Evolutionary conservation across 164 flowering plant genomes (phyloP).

Genomic region (Magnolia changhungtana): DNA sequence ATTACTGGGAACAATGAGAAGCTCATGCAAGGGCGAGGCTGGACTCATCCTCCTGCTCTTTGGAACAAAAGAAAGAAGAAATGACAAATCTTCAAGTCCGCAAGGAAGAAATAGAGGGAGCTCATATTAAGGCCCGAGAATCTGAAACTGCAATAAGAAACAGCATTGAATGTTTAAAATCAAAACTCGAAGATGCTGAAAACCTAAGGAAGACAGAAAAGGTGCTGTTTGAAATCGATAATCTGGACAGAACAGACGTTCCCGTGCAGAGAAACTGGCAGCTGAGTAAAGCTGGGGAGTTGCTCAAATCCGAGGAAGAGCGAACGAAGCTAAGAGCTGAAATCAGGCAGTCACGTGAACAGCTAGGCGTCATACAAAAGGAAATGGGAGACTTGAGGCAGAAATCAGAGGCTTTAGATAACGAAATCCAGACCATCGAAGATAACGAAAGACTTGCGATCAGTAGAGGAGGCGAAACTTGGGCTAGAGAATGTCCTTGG

Average conservation of each 20-base stretch:
- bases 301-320: slow-evolving; percentile 82
- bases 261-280: slow-evolving; percentile 43
- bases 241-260: slow-evolving; percentile 42
- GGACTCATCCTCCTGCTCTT: slow-evolving; percentile 26
- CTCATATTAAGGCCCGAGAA: slow-evolving; percentile 34
- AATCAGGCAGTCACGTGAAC: slow-evolving; percentile 51
- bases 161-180: slow-evolving; percentile 36
- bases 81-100: slow-evolving; percentile 35
- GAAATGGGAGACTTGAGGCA: slow-evolving; percentile 40
- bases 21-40: slow-evolving; percentile 42
- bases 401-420: slow-evolving; percentile 35
- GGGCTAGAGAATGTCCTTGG: slow-evolving; percentile 30
- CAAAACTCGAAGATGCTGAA: slow-evolving; percentile 59
- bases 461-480: slow-evolving; percentile 33
- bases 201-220: slow-evolving; percentile 52
- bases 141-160: slow-evolving; percentile 46
- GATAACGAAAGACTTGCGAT: slow-evolving; percentile 11
- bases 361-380: slow-evolving; percentile 33
- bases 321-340: slow-evolving; percentile 55
- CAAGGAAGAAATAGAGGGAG: slow-evolving; percentile 36
- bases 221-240: slow-evolving; percentile 76
- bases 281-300: slow-evolving; percentile 66
- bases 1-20: slow-evolving; percentile 73
- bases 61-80: slow-evolving; percentile 49
- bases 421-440: slow-evolving; percentile 25